Evolutionary conservation across 768 basidiomycete species (phyloP).

Genomic region (Xerocomus brunneocitrinus): DNA sequence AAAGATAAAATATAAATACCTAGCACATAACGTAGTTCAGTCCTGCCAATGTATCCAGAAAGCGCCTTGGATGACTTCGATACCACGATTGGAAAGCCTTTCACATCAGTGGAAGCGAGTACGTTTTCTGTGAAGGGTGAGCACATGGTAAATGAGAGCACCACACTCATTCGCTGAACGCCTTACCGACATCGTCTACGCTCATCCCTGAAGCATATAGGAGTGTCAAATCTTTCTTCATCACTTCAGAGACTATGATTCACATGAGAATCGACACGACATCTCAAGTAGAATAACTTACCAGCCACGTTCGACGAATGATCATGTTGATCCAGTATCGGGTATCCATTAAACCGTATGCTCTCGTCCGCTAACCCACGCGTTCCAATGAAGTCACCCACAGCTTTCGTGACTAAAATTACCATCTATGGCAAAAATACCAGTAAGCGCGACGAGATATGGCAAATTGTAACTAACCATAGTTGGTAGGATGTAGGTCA

Average conservation of each 20-base stretch:
- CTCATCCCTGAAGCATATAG: slow-evolving; percentile 72
- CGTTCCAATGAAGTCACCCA: slow-evolving; percentile 90
- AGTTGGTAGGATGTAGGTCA: slow-evolving; percentile 95
- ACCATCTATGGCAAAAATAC: slow-evolving; percentile 64
- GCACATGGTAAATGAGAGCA: slow-evolving; percentile 1
- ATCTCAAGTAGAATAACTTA: slow-evolving; percentile 33
- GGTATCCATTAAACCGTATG: slow-evolving; percentile 96
- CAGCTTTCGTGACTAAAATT: slow-evolving; percentile 92
- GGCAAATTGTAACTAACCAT: slow-evolving; percentile 59
- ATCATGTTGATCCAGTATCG: slow-evolving; percentile 94
- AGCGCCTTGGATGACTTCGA: slow-evolving; percentile 56
- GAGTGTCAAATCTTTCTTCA: slow-evolving; percentile 76
- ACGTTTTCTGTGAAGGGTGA: slow-evolving; percentile 50
- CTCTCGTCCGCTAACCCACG: slow-evolving; percentile 95
- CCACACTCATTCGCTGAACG: not conserved
- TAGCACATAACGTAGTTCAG: slow-evolving; percentile 80
- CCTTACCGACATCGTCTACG: slow-evolving; percentile 75
- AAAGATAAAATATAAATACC: slow-evolving; percentile 44
- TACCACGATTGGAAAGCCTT: slow-evolving; percentile 89
- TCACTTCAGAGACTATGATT: slow-evolving; percentile 75
- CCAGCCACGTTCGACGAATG: slow-evolving; percentile 88
- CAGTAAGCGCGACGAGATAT: slow-evolving; percentile 4
- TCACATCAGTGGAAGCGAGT: slow-evolving; percentile 68
- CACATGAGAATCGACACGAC: slow-evolving; percentile 5
- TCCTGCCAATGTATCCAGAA: slow-evolving; percentile 83